Base-by-base conservation (phyloP, 345 rosid genomes). In the Eucalyptus regnans region DNA sequence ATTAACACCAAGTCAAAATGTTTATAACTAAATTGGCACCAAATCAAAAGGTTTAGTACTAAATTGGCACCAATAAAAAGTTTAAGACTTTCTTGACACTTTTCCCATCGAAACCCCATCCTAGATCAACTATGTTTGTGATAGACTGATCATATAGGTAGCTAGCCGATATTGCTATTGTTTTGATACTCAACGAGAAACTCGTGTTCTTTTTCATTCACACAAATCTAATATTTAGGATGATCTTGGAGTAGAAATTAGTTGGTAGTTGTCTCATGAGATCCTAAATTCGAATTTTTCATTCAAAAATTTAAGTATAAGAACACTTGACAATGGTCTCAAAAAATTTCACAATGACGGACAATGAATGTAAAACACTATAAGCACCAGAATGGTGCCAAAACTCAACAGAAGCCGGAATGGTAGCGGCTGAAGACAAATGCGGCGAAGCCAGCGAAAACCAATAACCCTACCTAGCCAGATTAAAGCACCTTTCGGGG, bases 161-260 rank as follows among this genome's bases (percentile, higher is more conserved):
- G 66, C n/a, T 23, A 60, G 6, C n/a, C 31, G 1, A 60, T 25
- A 12, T 10, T 56, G 66, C 66, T 27, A 60, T 5, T 60, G 31
- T 27, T 25, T 0, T 60, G 14, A 60, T 12, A 25, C 66, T 11
- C 14, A 60, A 27, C 0, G 7, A 60, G 31, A 60, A 60, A 60
- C n/a, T 23, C 1, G 4, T 2, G 0, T 25, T 60, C 0, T 11
- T 60, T 60, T 60, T 60, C 0, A 4, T 60, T 60, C 3, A 60
- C 1, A 25, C 66, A 60, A 11, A 58, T 25, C 3, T 4, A 60
- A 27, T 60, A 60, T 60, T 27, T 5, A 3, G 0, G 7, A 60
- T 60, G 31, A 60, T 60, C n/a, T 60, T 25, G n/a, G 66, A 11
- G 13, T 23, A 60, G 4, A 60, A 60, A 27, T 60, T 25, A 12